These are phyloP conservation scores for Leccinum solheimii DNA, from an alignment of 1,284 basidiomycete species.

Conservation along the genomic window DNA sequence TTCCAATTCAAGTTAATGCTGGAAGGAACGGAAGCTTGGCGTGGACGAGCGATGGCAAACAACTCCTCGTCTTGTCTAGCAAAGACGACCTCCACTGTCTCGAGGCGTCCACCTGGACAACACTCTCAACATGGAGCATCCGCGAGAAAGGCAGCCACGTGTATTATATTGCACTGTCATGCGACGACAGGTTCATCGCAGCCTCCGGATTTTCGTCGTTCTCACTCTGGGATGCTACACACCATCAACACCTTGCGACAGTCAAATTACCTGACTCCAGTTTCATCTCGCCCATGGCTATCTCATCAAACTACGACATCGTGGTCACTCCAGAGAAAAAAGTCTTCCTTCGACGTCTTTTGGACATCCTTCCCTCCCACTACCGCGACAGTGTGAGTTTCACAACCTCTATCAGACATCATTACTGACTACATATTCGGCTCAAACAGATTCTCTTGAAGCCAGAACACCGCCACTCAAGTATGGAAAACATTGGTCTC, in stretches of 20 bases:
- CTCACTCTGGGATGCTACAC: not conserved
- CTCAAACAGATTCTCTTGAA: not conserved
- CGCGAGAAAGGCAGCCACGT: no score
- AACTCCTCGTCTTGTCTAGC: not conserved
- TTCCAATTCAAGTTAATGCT: no score
- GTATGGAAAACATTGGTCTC: not conserved
- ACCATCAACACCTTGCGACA: not conserved
- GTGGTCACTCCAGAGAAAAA: not conserved
- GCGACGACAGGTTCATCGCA: not conserved
- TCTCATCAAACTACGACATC: not conserved
- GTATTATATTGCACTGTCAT: not conserved
- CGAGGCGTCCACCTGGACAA: not conserved
- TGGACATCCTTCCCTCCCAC: not conserved
- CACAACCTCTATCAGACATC: not conserved
- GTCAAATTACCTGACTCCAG: not conserved
- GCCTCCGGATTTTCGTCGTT: not conserved
- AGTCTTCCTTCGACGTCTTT: not conserved
- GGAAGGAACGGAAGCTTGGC: not conserved
- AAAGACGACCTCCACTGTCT: not conserved
- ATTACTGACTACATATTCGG: no score
- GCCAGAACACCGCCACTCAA: not conserved
- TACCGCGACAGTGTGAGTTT: not conserved
- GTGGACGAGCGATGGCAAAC: not conserved
- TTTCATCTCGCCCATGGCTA: not conserved
- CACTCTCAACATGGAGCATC: not conserved